Evolutionary conservation across 148 eudicot genomes (phyloP), one percentile per base, ranked within the genome.

Genomic region (Beta vulgaris): DNA sequence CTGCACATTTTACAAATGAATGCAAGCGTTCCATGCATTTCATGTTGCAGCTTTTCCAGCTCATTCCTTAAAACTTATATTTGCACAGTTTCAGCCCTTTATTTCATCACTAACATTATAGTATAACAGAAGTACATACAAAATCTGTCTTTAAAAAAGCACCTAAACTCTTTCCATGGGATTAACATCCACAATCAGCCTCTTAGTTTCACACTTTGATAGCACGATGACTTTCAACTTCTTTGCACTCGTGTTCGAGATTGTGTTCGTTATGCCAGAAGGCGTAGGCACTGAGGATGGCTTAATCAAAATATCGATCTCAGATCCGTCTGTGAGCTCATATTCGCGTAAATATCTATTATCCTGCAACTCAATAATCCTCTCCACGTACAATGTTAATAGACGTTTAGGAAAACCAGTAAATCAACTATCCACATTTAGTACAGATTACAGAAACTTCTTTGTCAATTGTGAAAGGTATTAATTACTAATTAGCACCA

Each of bases 151-250:
- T 0, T 59, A 21, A 61, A 10, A n/a, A 40, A 29, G 29, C 66
- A 82, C 89, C 63, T 79, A 83, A 2, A 91, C 90, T 39, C 79
- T 89, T 35, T 91, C 90, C 16, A 62, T 36, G 14, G 83, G 84
- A 66, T 77, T 85, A 43, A 91, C 89, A 31, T 91, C 92, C 78
- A 91, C 58, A 18, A 77, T 23, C 3, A 93, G 76, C 80, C 78
- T 91, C 83, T 79, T 84, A 3, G 90, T 81, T 39, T 86, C 88
- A 71, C 86, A 82, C 68, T 78, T 84, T 0, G 88, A 69, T 68
- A 80, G 40, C 69, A 87, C 88, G 31, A 71, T 42, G 4, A 91
- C 77, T 73, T 57, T 86, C 62, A 91, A 9, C 72, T 79, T 88
- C 81, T 85, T 88, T 12, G 85, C 35, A 37, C 71, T 64, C 13